Evolutionary conservation across 257 asterid species (phyloP).

Genomic region (Coffea canephora): DNA sequence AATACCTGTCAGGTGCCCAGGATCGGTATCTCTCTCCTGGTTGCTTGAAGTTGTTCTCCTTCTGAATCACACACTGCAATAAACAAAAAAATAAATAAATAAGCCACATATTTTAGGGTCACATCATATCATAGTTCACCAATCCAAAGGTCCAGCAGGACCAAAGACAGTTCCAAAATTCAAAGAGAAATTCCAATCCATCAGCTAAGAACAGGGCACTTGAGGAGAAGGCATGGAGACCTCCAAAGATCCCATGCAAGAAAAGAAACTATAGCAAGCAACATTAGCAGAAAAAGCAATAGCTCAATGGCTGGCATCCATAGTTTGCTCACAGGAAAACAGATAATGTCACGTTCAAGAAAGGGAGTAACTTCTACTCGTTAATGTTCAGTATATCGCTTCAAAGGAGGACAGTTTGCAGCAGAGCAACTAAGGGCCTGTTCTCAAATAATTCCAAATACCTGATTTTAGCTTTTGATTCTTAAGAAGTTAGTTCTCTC

Average conservation of each 20-base stretch:
- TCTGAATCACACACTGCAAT: conserved; percentile 39
- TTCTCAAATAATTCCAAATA: too few species aligned
- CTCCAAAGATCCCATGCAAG: not conserved
- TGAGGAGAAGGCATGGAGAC: not conserved
- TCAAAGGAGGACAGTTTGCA: not conserved
- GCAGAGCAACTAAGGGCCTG: not conserved
- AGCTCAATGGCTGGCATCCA: not conserved
- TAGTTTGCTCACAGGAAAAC: not conserved
- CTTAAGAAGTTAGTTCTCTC: too few species aligned
- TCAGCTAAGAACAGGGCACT: not conserved
- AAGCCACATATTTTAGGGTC: not conserved
- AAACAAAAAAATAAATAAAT: not conserved
- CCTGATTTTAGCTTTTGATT: too few species aligned
- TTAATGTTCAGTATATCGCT: not conserved
- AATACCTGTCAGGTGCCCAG: conserved; percentile 46
- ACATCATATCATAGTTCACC: not conserved
- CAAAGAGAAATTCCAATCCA: not conserved
- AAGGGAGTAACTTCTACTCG: not conserved
- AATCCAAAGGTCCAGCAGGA: not conserved
- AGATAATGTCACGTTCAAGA: not conserved
- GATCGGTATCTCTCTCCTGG: conserved; percentile 52
- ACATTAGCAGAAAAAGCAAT: not conserved
- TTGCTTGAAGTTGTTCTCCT: conserved; percentile 56
- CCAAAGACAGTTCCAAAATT: not conserved
- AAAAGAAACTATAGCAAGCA: not conserved